phyloP scores from a whole-genome alignment of 768 basidiomycete genomes.

The Cyclocybe cylindracea region DNA sequence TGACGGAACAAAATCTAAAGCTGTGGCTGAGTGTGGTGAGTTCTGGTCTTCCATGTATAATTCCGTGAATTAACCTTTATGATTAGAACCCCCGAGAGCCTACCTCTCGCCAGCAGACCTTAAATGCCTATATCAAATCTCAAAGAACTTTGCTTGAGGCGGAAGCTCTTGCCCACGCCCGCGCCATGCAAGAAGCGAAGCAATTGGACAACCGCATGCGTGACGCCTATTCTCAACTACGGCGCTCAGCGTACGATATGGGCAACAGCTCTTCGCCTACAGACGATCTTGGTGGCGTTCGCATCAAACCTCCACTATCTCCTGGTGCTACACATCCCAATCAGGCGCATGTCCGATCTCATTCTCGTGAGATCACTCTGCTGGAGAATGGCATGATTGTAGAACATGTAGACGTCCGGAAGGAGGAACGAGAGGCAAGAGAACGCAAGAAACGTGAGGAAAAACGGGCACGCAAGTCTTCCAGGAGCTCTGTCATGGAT shows the following conservation, averaged over 20 bases:
- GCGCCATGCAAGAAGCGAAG: slow-evolving; percentile 76
- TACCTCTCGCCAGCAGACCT: slow-evolving; percentile 77
- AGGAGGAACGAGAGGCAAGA: slow-evolving; percentile 74
- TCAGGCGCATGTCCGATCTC: slow-evolving; percentile 43
- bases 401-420: slow-evolving; percentile 82
- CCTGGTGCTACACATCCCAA: slow-evolving; percentile 38
- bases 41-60: slow-evolving; percentile 13
- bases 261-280: slow-evolving; percentile 45
- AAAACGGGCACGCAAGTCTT: slow-evolving; percentile 71
- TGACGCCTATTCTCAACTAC: slow-evolving; percentile 77
- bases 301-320: slow-evolving; percentile 64
- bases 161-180: slow-evolving; percentile 76
- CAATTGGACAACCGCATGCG: slow-evolving; percentile 76
- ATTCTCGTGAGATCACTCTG: slow-evolving; percentile 74
- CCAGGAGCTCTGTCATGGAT: slow-evolving; percentile 69
- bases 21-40: slow-evolving; percentile 79
- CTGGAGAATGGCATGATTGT: slow-evolving; percentile 90
- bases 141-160: slow-evolving; percentile 83
- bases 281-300: slow-evolving; percentile 66
- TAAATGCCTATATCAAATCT: slow-evolving; percentile 79
- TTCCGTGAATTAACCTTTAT: slow-evolving; percentile 12
- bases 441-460: slow-evolving; percentile 73
- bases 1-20: slow-evolving; percentile 79
- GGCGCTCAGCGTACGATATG: slow-evolving; percentile 76
- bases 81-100: slow-evolving; percentile 89